phyloP scores from a whole-genome alignment of 345 rosid genomes.

The Rhizophora mangle region DNA sequence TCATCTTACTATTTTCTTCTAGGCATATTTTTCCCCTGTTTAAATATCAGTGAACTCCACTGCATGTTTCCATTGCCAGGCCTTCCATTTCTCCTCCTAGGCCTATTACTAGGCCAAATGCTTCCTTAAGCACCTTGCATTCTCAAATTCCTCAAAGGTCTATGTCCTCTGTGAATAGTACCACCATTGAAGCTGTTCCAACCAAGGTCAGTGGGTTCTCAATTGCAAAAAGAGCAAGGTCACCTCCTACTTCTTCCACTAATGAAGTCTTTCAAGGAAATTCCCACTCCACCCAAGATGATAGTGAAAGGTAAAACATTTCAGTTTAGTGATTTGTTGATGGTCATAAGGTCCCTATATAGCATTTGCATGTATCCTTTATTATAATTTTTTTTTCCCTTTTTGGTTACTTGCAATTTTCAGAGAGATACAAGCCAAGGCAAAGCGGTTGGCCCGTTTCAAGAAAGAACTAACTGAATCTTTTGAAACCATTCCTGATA shows the following conservation, averaged over 20 bases:
- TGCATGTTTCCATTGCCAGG: constrained; percentile 35
- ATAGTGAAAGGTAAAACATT: constrained; percentile 57
- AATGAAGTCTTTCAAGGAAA: constrained; percentile 47
- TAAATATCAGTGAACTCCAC: constrained; percentile 10
- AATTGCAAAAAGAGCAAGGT: constrained; percentile 65
- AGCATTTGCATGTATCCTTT: neutral
- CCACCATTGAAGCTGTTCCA: constrained; percentile 24
- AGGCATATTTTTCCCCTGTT: neutral
- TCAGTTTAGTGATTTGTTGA: constrained; percentile 3
- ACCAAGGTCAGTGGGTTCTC: constrained; percentile 26
- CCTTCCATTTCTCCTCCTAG: constrained; percentile 44
- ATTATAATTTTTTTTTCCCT: neutral
- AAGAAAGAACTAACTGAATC: constrained; percentile 60
- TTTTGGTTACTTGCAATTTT: constrained; percentile 16
- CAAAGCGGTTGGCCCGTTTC: constrained; percentile 77
- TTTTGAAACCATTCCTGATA: constrained; percentile 32
- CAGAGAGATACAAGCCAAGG: constrained; percentile 88
- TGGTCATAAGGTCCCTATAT: neutral
- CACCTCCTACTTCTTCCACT: constrained; percentile 45
- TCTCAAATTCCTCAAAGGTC: constrained; percentile 29
- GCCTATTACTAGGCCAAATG: constrained; percentile 38
- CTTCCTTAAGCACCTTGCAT: constrained; percentile 22
- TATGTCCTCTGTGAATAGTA: constrained; percentile 13
- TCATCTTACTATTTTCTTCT: neutral
- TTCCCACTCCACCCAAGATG: constrained; percentile 40